Evolutionary conservation across 2,329 filamentous ascomycete species (phyloP).

Genomic region (Paracoccidioides lutzii): DNA sequence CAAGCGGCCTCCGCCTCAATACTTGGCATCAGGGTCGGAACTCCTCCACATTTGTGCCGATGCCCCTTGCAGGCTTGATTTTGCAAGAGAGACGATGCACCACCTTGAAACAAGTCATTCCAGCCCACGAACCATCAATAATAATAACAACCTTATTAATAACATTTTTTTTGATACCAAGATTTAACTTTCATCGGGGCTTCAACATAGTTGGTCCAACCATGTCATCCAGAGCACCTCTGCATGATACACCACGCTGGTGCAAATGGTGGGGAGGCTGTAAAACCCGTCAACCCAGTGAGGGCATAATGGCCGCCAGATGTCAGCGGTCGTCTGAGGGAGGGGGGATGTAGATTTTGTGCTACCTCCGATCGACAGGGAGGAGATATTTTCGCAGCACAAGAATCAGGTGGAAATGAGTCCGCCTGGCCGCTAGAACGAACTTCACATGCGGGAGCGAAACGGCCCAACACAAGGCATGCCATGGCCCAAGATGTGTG

Average conservation of each 20-base stretch:
- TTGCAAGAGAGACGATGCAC: not conserved
- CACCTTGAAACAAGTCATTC: not conserved
- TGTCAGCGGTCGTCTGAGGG: not conserved
- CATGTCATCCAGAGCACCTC: not conserved
- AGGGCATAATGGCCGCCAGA: not conserved
- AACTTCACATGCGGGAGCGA: not conserved
- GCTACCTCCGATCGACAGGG: not conserved
- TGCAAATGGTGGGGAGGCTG: not conserved
- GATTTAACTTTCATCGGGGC: not conserved
- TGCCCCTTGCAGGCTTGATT: not conserved
- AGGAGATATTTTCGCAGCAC: not conserved
- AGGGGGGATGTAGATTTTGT: not conserved
- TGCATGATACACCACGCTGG: no score
- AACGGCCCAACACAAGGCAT: not conserved
- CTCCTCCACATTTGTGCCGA: not conserved
- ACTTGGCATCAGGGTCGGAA: conserved; percentile 1
- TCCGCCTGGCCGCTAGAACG: not conserved
- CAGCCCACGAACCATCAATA: not conserved
- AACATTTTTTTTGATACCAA: no score
- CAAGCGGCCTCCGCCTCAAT: not conserved
- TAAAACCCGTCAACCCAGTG: no score
- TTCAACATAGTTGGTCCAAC: not conserved
- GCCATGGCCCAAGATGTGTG: not conserved
- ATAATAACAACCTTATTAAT: no score
- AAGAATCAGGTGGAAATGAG: not conserved